Base-by-base conservation (phyloP, 2,329 filamentous ascomycete genomes). In the Pezicula carpinea region DNA sequence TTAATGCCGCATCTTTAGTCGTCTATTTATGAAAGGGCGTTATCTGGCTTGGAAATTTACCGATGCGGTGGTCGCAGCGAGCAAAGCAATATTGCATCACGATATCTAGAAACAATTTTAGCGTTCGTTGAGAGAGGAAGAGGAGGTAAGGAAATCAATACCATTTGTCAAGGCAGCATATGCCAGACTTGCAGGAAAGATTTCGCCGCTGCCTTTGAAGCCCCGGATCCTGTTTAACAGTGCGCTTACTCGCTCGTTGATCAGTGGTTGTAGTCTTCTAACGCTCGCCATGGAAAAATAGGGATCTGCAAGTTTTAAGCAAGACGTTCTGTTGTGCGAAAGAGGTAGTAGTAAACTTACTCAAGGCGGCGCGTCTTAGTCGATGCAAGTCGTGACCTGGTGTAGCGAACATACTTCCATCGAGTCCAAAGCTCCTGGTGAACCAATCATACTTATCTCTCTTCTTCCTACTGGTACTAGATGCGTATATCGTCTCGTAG, bases 401-500 rank as follows among this genome's bases (percentile, higher is more conserved):
- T 8, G 47, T 49, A 13, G 39, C 52, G 26, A 50, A 44, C 10
- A 46, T 45, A 19, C 42, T 44, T 17, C 43, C 33, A 13, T 34
- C 36, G 14, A 47, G 29, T 14, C 44, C 44, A 32, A 50, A 47
- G 8, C 38, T 36, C 17, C 39, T 40, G 17, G 46, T 45, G 22
- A 36, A 46, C 50, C 50, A 52, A 18, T 15, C 40, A 34, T 42
- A 50, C 21, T 48, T 48, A 35, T 51, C 32, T 29, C 45, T 26
- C 39, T 6, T n/a, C 11, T 51, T 51, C 5, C 23, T 40, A 3
- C 36, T 35, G 5, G 46, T 42, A 13, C 26, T 29, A 10, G 34
- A 38, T n/a, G 63, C 55, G 51, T 67, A 65, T 1, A 66, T 45
- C 3, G 51, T 44, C 29, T 61, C 54, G 36, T 61, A 60, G 48